Conservation (phyloP, 495 filamentous ascomycete species). For the Ascodesmis nigricans region DNA sequence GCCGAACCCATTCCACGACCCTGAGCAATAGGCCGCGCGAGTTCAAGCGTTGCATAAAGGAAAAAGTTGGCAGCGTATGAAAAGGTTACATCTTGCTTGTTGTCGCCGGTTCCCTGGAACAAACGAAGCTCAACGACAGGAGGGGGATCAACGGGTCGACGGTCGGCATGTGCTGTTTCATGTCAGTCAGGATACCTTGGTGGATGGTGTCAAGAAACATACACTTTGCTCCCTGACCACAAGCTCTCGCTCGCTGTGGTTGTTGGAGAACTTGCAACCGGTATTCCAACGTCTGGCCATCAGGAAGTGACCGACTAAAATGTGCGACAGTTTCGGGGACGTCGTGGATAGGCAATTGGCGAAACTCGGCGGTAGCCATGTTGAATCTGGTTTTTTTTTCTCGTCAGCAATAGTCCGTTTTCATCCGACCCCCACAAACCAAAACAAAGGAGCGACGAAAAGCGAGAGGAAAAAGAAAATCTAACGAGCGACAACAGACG, state of each 20-base stretch:
- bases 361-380: too few species aligned
- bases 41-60: slow-evolving; percentile 78
- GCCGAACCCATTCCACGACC: slow-evolving; percentile 43
- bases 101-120: slow-evolving; percentile 43
- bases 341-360: too few species aligned
- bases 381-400: too few species aligned
- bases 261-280: slow-evolving; percentile 75
- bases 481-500: too few species aligned
- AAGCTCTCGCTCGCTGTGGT: slow-evolving; percentile 85
- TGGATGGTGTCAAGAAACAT: too few species aligned
- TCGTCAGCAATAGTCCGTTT: too few species aligned
- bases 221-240: slow-evolving; percentile 87
- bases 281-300: slow-evolving; percentile 66
- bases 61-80: slow-evolving; percentile 94
- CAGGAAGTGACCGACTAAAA: slow-evolving; percentile 45
- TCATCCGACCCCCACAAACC: too few species aligned
- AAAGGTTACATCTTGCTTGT: slow-evolving; percentile 42
- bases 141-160: slow-evolving; percentile 87
- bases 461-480: too few species aligned
- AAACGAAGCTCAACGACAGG: slow-evolving; percentile 88
- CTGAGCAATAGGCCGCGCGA: slow-evolving; percentile 66
- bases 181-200: too few species aligned
- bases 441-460: too few species aligned
- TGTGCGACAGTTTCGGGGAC: slow-evolving; percentile 29
- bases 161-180: slow-evolving; percentile 65